Evolutionary conservation across 129 eudicot genomes (phyloP).

Genomic region (Artemisia tridentata): DNA sequence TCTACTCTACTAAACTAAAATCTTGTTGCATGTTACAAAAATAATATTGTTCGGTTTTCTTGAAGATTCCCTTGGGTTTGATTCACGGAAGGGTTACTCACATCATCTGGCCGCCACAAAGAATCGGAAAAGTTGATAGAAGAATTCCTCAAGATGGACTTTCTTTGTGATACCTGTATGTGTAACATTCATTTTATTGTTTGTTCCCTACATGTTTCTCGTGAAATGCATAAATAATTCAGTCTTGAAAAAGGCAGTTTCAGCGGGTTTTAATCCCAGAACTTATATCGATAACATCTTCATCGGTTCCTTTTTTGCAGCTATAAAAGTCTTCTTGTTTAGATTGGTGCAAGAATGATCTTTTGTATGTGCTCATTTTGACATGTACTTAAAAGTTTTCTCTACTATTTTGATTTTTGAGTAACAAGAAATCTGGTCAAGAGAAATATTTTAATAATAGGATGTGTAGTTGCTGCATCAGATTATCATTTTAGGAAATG

Average conservation of each 20-base stretch:
- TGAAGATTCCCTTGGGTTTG: slow-evolving; percentile 89
- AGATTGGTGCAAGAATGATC: not conserved
- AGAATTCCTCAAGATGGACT: slow-evolving; percentile 39
- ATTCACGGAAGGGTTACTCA: slow-evolving; percentile 77
- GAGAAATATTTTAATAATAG: too few species aligned
- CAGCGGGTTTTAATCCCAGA: not conserved
- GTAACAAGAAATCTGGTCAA: too few species aligned
- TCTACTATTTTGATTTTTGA: too few species aligned
- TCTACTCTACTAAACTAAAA: not conserved
- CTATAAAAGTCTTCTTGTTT: not conserved
- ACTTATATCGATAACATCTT: not conserved
- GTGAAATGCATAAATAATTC: not conserved
- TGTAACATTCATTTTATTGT: slow-evolving; percentile 17
- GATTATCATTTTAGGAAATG: too few species aligned
- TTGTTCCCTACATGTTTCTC: not conserved
- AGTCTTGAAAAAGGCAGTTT: too few species aligned
- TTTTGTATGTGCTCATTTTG: too few species aligned
- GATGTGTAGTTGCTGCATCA: too few species aligned
- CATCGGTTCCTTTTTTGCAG: not conserved
- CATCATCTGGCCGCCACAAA: slow-evolving; percentile 84
- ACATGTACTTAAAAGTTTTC: too few species aligned
- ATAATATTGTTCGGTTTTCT: not conserved
- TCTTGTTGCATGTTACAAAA: not conserved
- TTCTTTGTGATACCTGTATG: slow-evolving; percentile 28
- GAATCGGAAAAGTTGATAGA: slow-evolving; percentile 62